Evolutionary conservation across 306 rosid species (phyloP).

Genomic region (Quercus glauca): DNA sequence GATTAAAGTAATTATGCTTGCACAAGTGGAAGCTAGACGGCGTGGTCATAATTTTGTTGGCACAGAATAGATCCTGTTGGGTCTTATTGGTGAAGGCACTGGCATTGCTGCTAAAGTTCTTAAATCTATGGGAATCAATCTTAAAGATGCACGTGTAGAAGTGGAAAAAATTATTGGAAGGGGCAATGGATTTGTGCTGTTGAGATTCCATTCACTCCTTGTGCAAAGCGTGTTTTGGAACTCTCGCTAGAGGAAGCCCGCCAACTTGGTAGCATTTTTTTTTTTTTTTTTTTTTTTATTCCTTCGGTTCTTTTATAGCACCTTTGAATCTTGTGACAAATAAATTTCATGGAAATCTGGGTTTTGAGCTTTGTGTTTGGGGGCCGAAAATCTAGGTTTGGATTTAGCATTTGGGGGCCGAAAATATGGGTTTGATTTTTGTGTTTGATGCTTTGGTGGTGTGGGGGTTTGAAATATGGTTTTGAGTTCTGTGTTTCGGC

Average conservation of each 20-base stretch:
- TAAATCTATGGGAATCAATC: slow-evolving; percentile 95
- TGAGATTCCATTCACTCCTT: slow-evolving; percentile 97
- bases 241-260: slow-evolving; percentile 98
- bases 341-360: no score
- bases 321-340: background rate
- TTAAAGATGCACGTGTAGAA: slow-evolving; percentile 97
- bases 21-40: slow-evolving; percentile 98
- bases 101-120: slow-evolving; percentile 98
- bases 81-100: slow-evolving; percentile 98
- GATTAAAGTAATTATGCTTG: slow-evolving; percentile 94
- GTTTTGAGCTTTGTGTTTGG: no score
- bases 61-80: slow-evolving; percentile 96
- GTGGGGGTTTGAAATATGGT: no score
- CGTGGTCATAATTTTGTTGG: slow-evolving; percentile 99
- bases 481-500: no score
- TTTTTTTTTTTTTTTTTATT: background rate
- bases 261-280: slow-evolving; percentile 93
- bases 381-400: no score
- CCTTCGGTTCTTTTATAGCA: background rate
- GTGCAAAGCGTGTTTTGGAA: slow-evolving; percentile 97
- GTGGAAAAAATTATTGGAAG: slow-evolving; percentile 99
- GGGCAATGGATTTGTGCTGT: slow-evolving; percentile 99
- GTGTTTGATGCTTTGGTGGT: no score
- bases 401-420: no score
- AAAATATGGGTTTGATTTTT: no score